phyloP scores from a whole-genome alignment of 2,329 filamentous ascomycete species.

The Cadophora sp. region DNA sequence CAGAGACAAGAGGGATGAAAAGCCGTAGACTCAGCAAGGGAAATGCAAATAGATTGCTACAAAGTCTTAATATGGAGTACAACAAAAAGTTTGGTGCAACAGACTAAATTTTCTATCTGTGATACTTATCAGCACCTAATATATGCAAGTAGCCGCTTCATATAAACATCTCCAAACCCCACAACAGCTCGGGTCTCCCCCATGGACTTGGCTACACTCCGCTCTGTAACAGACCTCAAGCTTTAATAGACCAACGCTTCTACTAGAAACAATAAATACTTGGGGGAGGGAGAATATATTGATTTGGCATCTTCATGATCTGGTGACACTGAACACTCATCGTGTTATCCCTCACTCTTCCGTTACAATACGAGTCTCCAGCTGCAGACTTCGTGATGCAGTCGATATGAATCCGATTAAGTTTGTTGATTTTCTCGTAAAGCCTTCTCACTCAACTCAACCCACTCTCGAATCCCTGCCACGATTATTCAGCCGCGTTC shows the following conservation, averaged over 20 bases:
- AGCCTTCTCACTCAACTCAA: background rate
- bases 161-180: conserved; percentile 6
- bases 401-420: too few species aligned
- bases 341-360: background rate
- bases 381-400: conserved; percentile 8
- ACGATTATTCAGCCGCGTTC: conserved; percentile 11
- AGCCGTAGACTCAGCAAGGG: background rate
- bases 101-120: background rate
- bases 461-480: background rate
- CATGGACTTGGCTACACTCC: background rate
- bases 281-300: too few species aligned
- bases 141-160: conserved; percentile 6
- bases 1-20: background rate
- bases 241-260: conserved; percentile 1
- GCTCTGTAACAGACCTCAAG: background rate
- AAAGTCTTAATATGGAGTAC: too few species aligned
- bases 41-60: background rate
- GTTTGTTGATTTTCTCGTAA: conserved; percentile 3
- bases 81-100: too few species aligned
- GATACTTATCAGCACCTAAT: conserved; percentile 1
- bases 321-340: background rate
- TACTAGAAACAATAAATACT: background rate
- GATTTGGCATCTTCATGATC: background rate
- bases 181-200: background rate
- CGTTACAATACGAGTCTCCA: background rate